A percentile compares a stretch with the other conserved stretches of the same genome.
These are phyloP conservation scores for Fusarium cyanostomum DNA, from an alignment of 2,329 filamentous ascomycete species.

Conservation along the genomic window DNA sequence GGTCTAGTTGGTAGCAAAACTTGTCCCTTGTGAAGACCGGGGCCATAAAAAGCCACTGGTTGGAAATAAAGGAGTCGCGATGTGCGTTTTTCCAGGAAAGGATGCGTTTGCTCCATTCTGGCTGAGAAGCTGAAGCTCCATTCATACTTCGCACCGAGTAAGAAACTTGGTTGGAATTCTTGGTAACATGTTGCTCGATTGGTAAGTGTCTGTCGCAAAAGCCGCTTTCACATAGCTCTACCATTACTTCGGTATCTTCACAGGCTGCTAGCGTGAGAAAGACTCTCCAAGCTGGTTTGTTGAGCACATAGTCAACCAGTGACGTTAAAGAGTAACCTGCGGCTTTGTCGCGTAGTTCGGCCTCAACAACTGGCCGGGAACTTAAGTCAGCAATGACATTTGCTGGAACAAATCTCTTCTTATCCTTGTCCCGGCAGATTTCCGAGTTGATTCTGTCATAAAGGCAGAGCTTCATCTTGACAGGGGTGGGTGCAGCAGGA, in stretches of 20 bases:
- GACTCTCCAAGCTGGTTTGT: background rate
- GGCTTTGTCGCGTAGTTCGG: background rate
- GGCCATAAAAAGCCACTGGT: background rate
- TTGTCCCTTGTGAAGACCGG: background rate
- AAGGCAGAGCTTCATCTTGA: background rate
- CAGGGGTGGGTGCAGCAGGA: background rate
- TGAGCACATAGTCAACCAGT: background rate
- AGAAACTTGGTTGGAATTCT: no score
- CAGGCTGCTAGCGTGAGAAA: background rate
- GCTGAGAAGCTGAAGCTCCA: background rate
- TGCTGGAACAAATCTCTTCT: background rate
- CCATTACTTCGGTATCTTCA: background rate
- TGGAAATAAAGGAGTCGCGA: background rate
- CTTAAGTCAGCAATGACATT: background rate
- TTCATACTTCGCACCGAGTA: no score
- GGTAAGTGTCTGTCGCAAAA: background rate
- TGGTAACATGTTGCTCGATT: background rate
- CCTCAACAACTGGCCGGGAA: background rate
- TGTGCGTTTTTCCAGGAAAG: accelerated
- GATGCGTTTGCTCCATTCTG: background rate
- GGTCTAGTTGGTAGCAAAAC: background rate
- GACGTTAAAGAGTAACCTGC: accelerated
- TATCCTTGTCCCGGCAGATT: background rate
- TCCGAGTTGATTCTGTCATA: background rate
- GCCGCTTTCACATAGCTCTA: background rate